Evolutionary conservation across 2,329 filamentous ascomycete species (phyloP), one percentile per base, ranked within the genome.

Genomic region (Pseudodiploospora longispora): DNA sequence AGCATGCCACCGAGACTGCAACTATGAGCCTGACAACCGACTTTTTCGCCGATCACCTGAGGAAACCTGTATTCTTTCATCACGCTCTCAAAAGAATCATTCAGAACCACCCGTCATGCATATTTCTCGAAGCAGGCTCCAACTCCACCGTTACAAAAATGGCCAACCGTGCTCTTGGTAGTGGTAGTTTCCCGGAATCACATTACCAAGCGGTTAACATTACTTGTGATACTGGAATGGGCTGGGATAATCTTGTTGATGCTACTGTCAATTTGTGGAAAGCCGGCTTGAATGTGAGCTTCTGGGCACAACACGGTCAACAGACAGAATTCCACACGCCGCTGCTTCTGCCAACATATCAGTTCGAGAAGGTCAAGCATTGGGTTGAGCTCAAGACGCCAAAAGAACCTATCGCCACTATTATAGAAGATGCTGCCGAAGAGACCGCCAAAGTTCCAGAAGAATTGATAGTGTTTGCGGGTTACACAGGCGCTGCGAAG

Each of bases 51-150:
- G 42, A 60, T 0, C 71, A 75, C 41, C 63, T 69, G 53, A 50
- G 70, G 1, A 35, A 63, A 0, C 67, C 71, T 0, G 72, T 75
- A 0, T 71, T 59, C 50, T 72, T 72, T 49, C 33, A 59, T 27
- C 58, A 71, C 6, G 73, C 68, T 0, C 45, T 74, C 0, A 53
- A 66, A 32, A 52, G 71, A 1, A 50, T 76, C 0, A 49, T 57
- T 0, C 43, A 61, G 6, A 41, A 56, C 5, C 52, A 58, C 29
- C 56, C 59, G 0, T 49, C 66, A 10, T 72, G 52, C 40, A 57
- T 72, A 1, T 50, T 35, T 31, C 30, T 50, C 4, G 71, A 74
- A 44, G 68, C 67, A 0, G 71, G 71, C 0, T 66, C 63, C 4
- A 61, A 53, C 46, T 65, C 64, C 2, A 58, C 57, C 4, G 50